Evolutionary conservation across 495 filamentous ascomycete species (phyloP), one percentile per base, ranked within the genome.

Genomic region (Aspergillus sclerotiicarbonarius): DNA sequence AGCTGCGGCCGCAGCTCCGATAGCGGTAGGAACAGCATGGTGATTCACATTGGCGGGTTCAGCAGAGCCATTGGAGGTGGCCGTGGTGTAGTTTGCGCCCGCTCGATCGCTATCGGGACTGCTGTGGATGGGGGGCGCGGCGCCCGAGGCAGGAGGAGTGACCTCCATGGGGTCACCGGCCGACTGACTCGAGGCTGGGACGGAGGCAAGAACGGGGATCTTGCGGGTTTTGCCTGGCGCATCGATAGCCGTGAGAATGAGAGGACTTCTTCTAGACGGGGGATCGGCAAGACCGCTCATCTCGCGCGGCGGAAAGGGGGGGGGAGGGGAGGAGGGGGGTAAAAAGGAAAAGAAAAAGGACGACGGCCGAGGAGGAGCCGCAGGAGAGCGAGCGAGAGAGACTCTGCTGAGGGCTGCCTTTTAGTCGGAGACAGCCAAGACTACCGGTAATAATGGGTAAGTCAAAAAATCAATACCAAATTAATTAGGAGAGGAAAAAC

Each of bases 1-100:
- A 57, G 91, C 87, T 57, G 91, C 90, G 15, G 90, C 90, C 5
- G 89, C 88, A 45, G 91, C 91, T n/a, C 76, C 76, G 51, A 79
- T 66, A 45, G 72, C 70, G 83, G 86, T 58, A 56, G 72, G 61
- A 53, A 65, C 18, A 37, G 56, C 69, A 72, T 73, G 63, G 58
- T 67, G 71, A 57, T 72, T 71, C 61, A 67, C 19, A 48, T 60
- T 67, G 43, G 64, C 68, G 46, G 56, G 33, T 46, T 82, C 71
- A 45, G 67, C 56, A 55, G 76, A 64, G 62, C 81, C 77, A 72
- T 80, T 77, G 65, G 72, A 67, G 41, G 64, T 71, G 37, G 64
- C 70, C 51, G 65, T 70, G 61, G 68, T 66, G 49, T 60, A 71
- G 59, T 68, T 71, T 57, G 66, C 70, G 54, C 61, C 65, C 39